phyloP scores from a whole-genome alignment of 257 asterid species.

The Solanum bukasovii region DNA sequence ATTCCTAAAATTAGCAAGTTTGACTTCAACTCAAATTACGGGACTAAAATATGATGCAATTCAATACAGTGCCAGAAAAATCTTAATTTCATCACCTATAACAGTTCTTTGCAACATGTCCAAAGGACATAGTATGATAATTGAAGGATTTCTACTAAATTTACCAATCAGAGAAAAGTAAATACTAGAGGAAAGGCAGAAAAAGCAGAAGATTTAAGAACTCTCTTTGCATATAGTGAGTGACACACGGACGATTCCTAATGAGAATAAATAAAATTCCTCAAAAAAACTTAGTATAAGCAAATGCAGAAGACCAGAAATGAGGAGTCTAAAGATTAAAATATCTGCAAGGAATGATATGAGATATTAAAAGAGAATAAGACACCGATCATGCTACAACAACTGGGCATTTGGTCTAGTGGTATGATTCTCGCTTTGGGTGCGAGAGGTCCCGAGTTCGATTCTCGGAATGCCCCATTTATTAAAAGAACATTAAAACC shows the following conservation, averaged over 20 bases:
- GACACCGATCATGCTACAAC: too few species aligned
- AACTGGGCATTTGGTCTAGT: constrained; percentile 77
- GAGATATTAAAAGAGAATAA: too few species aligned
- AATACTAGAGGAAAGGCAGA: not conserved
- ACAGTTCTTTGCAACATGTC: not conserved
- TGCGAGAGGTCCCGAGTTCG: constrained; percentile 74
- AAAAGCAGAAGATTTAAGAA: not conserved
- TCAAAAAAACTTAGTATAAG: not conserved
- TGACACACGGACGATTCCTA: not conserved
- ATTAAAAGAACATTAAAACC: too few species aligned
- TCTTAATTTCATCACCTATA: not conserved
- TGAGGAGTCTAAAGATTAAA: too few species aligned
- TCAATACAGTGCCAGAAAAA: not conserved
- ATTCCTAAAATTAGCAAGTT: too few species aligned
- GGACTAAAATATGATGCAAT: too few species aligned
- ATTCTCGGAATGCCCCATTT: constrained; percentile 75
- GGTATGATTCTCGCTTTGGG: constrained; percentile 87
- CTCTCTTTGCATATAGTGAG: not conserved
- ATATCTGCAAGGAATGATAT: not conserved
- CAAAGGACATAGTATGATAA: not conserved
- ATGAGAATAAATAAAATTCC: too few species aligned
- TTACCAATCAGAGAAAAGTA: not conserved
- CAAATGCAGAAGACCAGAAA: not conserved
- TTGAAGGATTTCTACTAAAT: too few species aligned
- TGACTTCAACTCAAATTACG: too few species aligned